Base-by-base conservation (phyloP, 768 basidiomycete genomes). In the Tulasnella sp. region DNA sequence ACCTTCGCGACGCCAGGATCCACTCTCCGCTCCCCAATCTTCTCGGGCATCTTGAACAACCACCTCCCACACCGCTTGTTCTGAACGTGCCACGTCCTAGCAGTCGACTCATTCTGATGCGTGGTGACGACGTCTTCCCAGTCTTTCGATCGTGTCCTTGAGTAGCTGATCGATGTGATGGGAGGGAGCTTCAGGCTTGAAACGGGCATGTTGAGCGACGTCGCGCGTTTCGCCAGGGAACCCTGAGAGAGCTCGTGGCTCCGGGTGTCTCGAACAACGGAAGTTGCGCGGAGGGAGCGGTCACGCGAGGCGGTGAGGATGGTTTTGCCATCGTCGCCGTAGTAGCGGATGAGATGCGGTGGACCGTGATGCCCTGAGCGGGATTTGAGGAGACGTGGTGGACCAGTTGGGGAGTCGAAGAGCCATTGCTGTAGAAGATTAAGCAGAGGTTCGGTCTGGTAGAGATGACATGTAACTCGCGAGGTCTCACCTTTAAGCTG, bases 111-210 rank as follows among this genome's bases (percentile, higher is more conserved):
- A 63, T 94, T 92, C 17, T 86, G 82, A 78, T 98, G 95, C 0
- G 88, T 88, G n/a, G 95, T 95, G 6, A 99, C 79, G 59, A 98
- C 89, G 77, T 98, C 95, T 77, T 98, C 96, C 97, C 97, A 99
- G 75, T 99, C 95, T 79, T 94, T 96, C 11, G 91, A 85, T 34
- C 95, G 86, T 0, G 89, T 83, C 0, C 88, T 84, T 0, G 94
- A 94, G 79, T 88, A 90, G 0, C 94, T 87, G 8, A 98, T 82
- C 7, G 90, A 83, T 1, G 87, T 88, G 37, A 97, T 84, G 0
- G 92, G 84, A 16, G 94, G 88, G 65, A 94, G 90, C 80, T 98
- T 97, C 68, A 98, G 85, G 0, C 89, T 89, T 1, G 89, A 84
- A 6, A 94, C 80, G 2, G 93, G 89, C 37, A 95, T 89, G 17